A percentile compares a stretch with the other conserved stretches of the same genome.
Evolutionary conservation across 148 eudicot species (phyloP).

Genomic region (Persicaria maculosa): DNA sequence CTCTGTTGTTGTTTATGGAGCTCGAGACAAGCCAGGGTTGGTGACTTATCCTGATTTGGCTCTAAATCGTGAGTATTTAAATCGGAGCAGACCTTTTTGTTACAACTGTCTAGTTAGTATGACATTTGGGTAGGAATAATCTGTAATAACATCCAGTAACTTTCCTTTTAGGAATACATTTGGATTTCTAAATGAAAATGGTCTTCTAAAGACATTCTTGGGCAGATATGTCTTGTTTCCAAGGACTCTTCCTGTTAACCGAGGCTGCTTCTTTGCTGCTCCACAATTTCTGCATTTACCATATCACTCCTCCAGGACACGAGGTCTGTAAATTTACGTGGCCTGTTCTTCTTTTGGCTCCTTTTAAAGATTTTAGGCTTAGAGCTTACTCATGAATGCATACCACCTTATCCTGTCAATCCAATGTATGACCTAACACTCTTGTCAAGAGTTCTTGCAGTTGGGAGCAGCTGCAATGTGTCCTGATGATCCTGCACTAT

Average conservation of each 20-base stretch:
- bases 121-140: background rate
- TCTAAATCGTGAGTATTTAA: slow-evolving; percentile 63
- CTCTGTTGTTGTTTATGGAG: slow-evolving; percentile 93
- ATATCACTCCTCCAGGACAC: slow-evolving; percentile 62
- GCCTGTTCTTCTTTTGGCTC: slow-evolving; percentile 6
- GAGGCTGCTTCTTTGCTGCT: slow-evolving; percentile 64
- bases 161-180: background rate
- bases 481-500: slow-evolving; percentile 61
- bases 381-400: background rate
- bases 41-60: slow-evolving; percentile 97
- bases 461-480: slow-evolving; percentile 86
- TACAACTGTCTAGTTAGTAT: background rate
- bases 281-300: slow-evolving; percentile 65
- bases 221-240: slow-evolving; percentile 67
- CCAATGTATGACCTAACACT: slow-evolving; percentile 38
- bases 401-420: slow-evolving; percentile 26
- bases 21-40: slow-evolving; percentile 84
- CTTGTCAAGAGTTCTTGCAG: slow-evolving; percentile 92
- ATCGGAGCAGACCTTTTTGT: background rate
- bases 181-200: background rate
- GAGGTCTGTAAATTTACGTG: slow-evolving; percentile 44
- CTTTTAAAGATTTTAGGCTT: background rate
- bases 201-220: background rate
- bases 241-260: slow-evolving; percentile 53
- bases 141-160: background rate